These are phyloP conservation scores for Fusarium avenaceum DNA, from an alignment of 2,329 filamentous ascomycete genomes.

Conservation along the genomic window DNA sequence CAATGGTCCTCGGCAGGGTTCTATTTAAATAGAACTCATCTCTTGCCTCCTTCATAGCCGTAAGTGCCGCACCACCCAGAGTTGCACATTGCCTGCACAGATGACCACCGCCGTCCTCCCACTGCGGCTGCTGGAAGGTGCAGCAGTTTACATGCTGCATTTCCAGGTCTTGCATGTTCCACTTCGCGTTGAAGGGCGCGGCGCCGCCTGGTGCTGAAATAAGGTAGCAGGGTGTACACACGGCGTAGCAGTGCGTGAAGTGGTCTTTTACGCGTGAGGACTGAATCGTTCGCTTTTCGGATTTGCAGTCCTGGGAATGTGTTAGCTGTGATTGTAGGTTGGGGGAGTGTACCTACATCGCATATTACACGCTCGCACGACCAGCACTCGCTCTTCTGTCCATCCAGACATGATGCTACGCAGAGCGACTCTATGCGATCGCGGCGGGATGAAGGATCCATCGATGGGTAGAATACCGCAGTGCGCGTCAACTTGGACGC, in stretches of 20 bases:
- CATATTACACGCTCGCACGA: conserved; percentile 29
- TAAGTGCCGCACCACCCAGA: neutral
- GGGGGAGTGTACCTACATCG: neutral
- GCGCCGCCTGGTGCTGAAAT: neutral
- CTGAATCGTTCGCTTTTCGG: neutral
- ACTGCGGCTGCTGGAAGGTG: neutral
- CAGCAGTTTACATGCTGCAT: conserved; percentile 25
- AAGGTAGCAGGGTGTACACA: conserved; percentile 18
- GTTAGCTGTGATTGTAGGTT: neutral
- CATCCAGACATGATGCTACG: neutral
- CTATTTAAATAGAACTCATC: conserved; percentile 14
- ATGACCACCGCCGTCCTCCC: neutral
- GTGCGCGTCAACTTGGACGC: conserved; percentile 20
- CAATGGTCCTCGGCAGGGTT: conserved; percentile 3
- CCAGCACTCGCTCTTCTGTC: conserved; percentile 30
- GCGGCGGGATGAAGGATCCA: neutral
- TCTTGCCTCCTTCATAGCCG: conserved; percentile 3
- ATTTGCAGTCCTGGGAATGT: conserved; percentile 1
- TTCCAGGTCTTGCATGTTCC: conserved; percentile 28
- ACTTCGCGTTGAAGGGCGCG: conserved; percentile 21
- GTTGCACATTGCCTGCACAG: conserved; percentile 6
- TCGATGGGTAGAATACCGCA: neutral
- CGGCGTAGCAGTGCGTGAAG: conserved; percentile 24
- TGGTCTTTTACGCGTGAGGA: conserved; percentile 16
- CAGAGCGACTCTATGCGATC: conserved; percentile 13